Evolutionary conservation across 2,329 filamentous ascomycete species (phyloP), one percentile per base, ranked within the genome.

Genomic region (Epichloe gansuensis): DNA sequence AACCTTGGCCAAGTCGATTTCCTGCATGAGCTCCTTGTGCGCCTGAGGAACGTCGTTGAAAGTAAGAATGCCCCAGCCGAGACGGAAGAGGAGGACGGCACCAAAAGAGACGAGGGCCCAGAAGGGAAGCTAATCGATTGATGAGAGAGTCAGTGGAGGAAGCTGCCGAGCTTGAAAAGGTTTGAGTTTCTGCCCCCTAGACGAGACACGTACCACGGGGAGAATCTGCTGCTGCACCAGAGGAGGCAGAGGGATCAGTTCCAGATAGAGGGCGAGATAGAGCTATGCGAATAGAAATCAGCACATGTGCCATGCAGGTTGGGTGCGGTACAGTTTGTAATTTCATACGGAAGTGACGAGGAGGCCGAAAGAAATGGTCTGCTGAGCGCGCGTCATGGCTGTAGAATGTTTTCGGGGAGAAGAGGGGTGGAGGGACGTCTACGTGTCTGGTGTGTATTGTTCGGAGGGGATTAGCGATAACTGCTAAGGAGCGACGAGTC

Each of bases 31-130:
- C 72, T 96, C 91, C 67, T 84, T 81, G 71, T 97, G 86, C 50
- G 93, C 93, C 56, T 88, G 80, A 52, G 91, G 91, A 48, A 94
- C 89, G 70, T 97, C 91, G 75, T 95, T 93, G 79, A 98, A 98
- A 53, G 89, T 95, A 67, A 95, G 77, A 62, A 98, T 88, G 58
- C 93, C 93, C 75, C 83, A 86, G 63, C 93, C 93, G 57, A 98
- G 85, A 62, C 89, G 88, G 74, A 86, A 89, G 58, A 98, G 85
- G 21, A 98, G 84, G 72, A 90, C 91, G 57, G 91, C 86, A 70
- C 91, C 93, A 66, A 97, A 91, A 23, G 87, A 83, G 59, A 98
- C 87, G 61, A 97, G 76, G 46, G 81, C 82, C 87, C 91, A 98
- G 75, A 96, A 88, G 53, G 93, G 93, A 47, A 97, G 80, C 91